Evolutionary conservation across 2,329 filamentous ascomycete species (phyloP), one percentile per base, ranked within the genome.

Genomic region (Cordyceps tenuipes): DNA sequence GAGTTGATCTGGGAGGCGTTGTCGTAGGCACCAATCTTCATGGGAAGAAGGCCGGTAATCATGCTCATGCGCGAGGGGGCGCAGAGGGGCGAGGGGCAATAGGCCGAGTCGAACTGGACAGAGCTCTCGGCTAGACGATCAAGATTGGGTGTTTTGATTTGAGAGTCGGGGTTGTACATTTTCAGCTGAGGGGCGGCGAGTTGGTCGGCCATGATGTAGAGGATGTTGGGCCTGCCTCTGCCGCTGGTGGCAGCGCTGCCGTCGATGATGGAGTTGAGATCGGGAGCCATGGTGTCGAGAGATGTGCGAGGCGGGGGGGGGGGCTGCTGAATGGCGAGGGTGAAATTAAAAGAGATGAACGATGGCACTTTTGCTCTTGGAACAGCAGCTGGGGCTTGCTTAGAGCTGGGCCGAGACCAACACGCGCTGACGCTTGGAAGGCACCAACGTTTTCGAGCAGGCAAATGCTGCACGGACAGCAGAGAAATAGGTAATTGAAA

Each of bases 151-250:
- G 92, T 97, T 75, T 91, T 90, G 80, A 97, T 96, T 71, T 90
- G 88, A 1, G 91, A 96, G 57, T 88, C 80, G 50, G 86, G 82
- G 73, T 97, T 92, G 79, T 97, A 91, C 78, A 96, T 93, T 77
- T 91, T 93, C 66, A 97, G 84, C 66, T 92, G 82, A 19, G 92
- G 92, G 31, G 92, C 92, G 19, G 92, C 89, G 72, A 97, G 85
- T 77, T 97, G 92, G 75, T 97, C 92, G 59, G 92, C 92, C 91
- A 97, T 96, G 77, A 97, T 95, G 79, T 94, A 96, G 50, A 78
- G 68, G 48, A 78, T 77, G 65, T 78, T 78, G 63, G 75, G 75
- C 60, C 72, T 64, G 44, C 67, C 65, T 19, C 61, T 49, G 21
- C 62, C 65, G 34, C 66, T 61, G n/a, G 64, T 39, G 49, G 63